These are phyloP conservation scores for Populus hybrid DNA, from an alignment of 441 rosid genomes.

Conservation along the genomic window DNA sequence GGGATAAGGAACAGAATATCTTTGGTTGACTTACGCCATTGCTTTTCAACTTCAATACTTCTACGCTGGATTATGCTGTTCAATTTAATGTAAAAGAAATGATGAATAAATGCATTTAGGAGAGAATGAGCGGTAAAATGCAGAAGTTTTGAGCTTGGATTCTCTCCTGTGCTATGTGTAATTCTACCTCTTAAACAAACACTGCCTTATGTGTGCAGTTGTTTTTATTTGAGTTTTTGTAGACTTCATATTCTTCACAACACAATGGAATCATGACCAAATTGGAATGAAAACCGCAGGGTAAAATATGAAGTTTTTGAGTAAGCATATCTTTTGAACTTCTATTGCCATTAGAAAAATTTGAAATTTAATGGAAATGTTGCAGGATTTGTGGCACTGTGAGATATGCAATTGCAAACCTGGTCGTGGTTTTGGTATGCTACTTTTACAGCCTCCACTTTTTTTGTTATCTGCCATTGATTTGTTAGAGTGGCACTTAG, in stretches of 20 bases:
- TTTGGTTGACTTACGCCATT: background rate
- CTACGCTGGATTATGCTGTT: background rate
- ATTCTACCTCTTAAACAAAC: background rate
- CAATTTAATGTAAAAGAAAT: background rate
- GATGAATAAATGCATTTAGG: background rate
- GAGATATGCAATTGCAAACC: slow-evolving; percentile 97
- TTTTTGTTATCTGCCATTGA: background rate
- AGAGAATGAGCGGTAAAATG: background rate
- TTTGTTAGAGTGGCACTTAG: background rate
- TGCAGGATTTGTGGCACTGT: slow-evolving; percentile 99
- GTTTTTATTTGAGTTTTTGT: background rate
- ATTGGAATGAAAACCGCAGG: background rate
- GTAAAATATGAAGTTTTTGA: background rate
- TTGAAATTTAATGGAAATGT: slow-evolving; percentile 14
- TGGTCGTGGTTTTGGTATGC: slow-evolving; percentile 98
- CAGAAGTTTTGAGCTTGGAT: background rate
- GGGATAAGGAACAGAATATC: background rate
- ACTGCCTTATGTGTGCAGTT: background rate
- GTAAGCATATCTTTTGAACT: background rate
- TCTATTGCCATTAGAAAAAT: background rate
- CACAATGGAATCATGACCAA: background rate
- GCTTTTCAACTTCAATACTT: background rate
- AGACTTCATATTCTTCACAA: background rate
- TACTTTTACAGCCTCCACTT: background rate
- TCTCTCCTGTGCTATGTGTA: background rate